Evolutionary conservation across 2,329 filamentous ascomycete genomes (phyloP), one percentile per base, ranked within the genome.

Genomic region (Tolypocladium tropicale): DNA sequence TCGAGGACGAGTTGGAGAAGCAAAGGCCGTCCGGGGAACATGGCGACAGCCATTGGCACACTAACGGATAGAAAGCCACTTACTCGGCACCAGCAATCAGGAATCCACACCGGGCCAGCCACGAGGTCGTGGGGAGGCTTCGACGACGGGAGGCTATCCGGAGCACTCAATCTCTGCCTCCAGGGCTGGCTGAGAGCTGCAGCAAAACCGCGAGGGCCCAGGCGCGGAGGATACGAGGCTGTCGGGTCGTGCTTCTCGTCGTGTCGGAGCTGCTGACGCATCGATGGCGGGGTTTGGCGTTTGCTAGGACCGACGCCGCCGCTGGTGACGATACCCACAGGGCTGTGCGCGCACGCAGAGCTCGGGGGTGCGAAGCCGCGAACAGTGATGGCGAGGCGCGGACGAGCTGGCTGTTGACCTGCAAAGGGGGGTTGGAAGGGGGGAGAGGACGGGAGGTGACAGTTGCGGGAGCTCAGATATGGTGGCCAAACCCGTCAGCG

Each of bases 1-100:
- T 28, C 55, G 51, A 56, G 52, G 54, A 55, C 46, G 43, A 51
- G 57, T 53, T 53, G 37, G 41, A 59, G 49, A 33, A 53, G 12
- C 51, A 25, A n/a, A 53, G 21, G 51, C 32, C 23, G 51, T 14
- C 30, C 32, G 51, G 30, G 51, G 51, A 28, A 23, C n/a, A 39
- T n/a, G 51, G 51, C 23, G 21, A 53, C 34, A 53, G 51, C 51
- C 51, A 41, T 36, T 30, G 51, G 34, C 34, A 41, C 51, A 53
- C 34, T 53, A 53, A 37, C 36, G 51, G 34, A 53, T 39, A 10
- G 34, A 39, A 53, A 39, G 33, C 34, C 36, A 53, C 51, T 16
- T 53, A 53, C 51, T 18, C 21, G n/a, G 50, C 39, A 52, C 50
- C 14, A 23, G 50, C 21, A 52, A n/a, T 21, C 25, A 41, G 25